Percentiles rank a stretch among this genome's conserved stretches.
These are phyloP conservation scores for Penicillium sp. DNA, from an alignment of 2,329 filamentous ascomycete genomes.

Conservation along the genomic window DNA sequence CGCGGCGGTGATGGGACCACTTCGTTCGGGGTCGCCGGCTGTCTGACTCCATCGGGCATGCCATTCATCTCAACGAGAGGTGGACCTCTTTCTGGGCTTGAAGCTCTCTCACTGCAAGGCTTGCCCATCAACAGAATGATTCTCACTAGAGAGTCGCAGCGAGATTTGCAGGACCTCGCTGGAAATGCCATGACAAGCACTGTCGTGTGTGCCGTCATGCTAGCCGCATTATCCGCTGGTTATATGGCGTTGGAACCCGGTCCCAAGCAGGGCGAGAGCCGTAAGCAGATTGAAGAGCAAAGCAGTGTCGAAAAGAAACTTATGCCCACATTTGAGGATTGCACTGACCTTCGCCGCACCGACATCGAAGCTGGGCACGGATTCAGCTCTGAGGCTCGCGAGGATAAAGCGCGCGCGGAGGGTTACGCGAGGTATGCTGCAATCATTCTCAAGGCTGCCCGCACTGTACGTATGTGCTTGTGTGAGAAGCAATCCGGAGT, in stretches of 20 bases:
- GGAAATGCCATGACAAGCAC: conserved; percentile 79
- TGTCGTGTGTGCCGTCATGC: conserved; percentile 63
- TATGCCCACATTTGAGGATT: neutral
- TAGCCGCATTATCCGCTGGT: conserved; percentile 55
- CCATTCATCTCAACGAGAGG: conserved; percentile 61
- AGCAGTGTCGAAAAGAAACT: neutral
- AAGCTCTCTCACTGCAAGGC: conserved; percentile 65
- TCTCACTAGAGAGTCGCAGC: conserved; percentile 61
- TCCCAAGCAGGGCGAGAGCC: no score
- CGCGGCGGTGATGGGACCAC: conserved; percentile 48
- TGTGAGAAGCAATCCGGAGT: conserved; percentile 54
- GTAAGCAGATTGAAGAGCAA: neutral
- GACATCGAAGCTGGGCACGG: no score
- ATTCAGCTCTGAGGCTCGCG: no score
- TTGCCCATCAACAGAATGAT: conserved; percentile 62
- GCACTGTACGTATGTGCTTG: conserved; percentile 49
- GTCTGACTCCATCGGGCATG: conserved; percentile 65
- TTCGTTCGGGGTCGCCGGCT: conserved; percentile 59
- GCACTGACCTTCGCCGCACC: neutral
- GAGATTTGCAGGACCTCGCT: conserved; percentile 65
- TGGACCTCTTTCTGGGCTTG: conserved; percentile 59
- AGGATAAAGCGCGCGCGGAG: neutral
- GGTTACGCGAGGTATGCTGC: neutral
- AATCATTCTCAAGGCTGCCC: neutral
- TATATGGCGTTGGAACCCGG: conserved; percentile 25